These are phyloP conservation scores for Fusarium sp. DNA, from an alignment of 2,329 filamentous ascomycete species.

Conservation along the genomic window DNA sequence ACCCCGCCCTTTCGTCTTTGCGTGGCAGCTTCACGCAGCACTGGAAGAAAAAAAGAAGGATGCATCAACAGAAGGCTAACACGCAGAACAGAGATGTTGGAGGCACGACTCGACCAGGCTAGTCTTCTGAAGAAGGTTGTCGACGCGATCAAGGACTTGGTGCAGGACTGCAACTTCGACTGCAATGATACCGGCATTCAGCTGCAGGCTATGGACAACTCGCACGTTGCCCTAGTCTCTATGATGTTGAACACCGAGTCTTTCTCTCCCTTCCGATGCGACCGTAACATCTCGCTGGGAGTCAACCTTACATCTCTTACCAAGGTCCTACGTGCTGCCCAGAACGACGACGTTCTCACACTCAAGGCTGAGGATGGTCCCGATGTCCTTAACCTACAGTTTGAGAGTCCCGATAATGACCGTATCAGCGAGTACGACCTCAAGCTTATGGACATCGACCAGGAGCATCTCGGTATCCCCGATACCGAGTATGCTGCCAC, in stretches of 20 bases:
- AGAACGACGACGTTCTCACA: constrained; percentile 94
- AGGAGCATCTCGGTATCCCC: constrained; percentile 98
- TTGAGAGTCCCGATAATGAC: constrained; percentile 90
- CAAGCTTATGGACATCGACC: constrained; percentile 99
- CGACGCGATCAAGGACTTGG: constrained; percentile 98
- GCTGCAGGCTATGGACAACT: constrained; percentile 99
- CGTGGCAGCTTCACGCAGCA: constrained; percentile 31
- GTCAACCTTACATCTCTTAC: constrained; percentile 97
- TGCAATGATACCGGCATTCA: constrained; percentile 99
- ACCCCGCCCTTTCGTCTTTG: constrained; percentile 32
- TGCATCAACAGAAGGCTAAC: constrained; percentile 33
- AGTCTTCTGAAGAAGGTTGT: constrained; percentile 97
- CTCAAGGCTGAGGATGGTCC: constrained; percentile 98
- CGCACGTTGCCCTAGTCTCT: constrained; percentile 96
- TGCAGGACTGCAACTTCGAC: constrained; percentile 99
- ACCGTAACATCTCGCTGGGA: constrained; percentile 97
- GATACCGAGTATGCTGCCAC: constrained; percentile 98
- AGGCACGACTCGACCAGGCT: constrained; percentile 97
- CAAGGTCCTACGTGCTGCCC: constrained; percentile 94
- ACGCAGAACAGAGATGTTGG: constrained; percentile 76
- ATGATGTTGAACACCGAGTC: constrained; percentile 98
- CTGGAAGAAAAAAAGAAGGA: constrained; percentile 4
- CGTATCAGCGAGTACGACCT: constrained; percentile 98
- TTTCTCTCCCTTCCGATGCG: constrained; percentile 96
- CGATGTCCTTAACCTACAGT: constrained; percentile 94